Conservation (phyloP, 129 eudicot genomes). For the Ambrosia artemisiifolia region DNA sequence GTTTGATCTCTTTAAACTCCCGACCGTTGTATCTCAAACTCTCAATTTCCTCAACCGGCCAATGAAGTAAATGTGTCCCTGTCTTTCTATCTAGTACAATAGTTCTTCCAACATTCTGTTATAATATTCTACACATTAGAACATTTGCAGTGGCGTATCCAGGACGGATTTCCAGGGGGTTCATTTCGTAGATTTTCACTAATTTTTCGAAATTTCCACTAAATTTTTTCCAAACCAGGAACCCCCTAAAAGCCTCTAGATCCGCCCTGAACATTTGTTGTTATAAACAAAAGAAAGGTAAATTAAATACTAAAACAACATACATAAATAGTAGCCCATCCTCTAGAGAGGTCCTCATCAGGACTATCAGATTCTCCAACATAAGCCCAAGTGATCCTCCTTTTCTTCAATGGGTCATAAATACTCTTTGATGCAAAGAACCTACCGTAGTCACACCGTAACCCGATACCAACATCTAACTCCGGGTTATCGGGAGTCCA, state of each 20-base stretch:
- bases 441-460: slow-evolving; percentile 68
- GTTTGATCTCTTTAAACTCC: slow-evolving; percentile 40
- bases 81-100: slow-evolving; percentile 70
- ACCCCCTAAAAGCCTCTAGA: too few relatives aligned
- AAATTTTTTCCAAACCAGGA: too few relatives aligned
- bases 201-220: too few relatives aligned
- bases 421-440: slow-evolving; percentile 88
- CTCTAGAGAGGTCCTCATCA: slow-evolving; percentile 55
- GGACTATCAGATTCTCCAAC: slow-evolving; percentile 71
- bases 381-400: slow-evolving; percentile 80
- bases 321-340: slow-evolving; percentile 86
- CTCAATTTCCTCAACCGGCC: slow-evolving; percentile 91
- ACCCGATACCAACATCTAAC: slow-evolving; percentile 83
- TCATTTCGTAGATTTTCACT: too few relatives aligned
- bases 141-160: too few relatives aligned
- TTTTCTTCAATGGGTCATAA: slow-evolving; percentile 56
- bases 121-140: not conserved
- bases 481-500: slow-evolving; percentile 93
- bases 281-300: not conserved
- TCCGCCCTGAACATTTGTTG: too few relatives aligned
- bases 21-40: slow-evolving; percentile 40
- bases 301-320: not conserved
- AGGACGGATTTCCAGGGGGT: too few relatives aligned
- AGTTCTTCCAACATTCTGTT: slow-evolving; percentile 72
- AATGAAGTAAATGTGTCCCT: slow-evolving; percentile 69